phyloP scores from a whole-genome alignment of 495 filamentous ascomycete genomes.

The Podospora conica region DNA sequence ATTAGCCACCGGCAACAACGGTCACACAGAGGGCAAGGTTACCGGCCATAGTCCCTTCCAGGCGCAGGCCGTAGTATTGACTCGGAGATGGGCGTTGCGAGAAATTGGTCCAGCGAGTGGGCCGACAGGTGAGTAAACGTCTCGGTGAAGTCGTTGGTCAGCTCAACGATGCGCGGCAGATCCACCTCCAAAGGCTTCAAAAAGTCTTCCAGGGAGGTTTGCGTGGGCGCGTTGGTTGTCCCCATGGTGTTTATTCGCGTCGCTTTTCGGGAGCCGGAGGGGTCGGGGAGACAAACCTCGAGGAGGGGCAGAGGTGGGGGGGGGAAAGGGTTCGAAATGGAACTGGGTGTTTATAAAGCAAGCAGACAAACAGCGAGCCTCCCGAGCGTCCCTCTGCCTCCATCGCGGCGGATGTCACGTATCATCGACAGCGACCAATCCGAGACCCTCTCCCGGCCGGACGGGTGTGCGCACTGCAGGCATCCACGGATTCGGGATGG shows the following conservation, averaged over 20 bases:
- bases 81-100: constrained; percentile 71
- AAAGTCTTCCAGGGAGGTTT: constrained; percentile 33
- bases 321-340: not conserved
- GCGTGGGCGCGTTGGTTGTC: not conserved
- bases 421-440: constrained; percentile 11
- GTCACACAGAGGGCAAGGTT: constrained; percentile 21
- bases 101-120: constrained; percentile 63
- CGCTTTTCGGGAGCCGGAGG: too few relatives aligned
- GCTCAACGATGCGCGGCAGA: constrained; percentile 43
- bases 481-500: not conserved
- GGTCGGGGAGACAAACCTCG: too few relatives aligned
- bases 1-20: constrained; percentile 1
- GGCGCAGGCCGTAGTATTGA: constrained; percentile 53
- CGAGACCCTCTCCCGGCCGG: constrained; percentile 1
- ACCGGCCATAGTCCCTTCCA: constrained; percentile 52
- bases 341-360: not conserved
- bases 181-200: constrained; percentile 41
- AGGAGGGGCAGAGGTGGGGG: not conserved
- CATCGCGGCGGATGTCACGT: constrained; percentile 9
- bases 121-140: constrained; percentile 60
- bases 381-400: not conserved
- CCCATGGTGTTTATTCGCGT: not conserved
- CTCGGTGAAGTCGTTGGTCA: constrained; percentile 55
- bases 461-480: constrained; percentile 1
- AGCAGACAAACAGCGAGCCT: not conserved